Evolutionary conservation across 352 stramenopile species (phyloP), one percentile per base, ranked within the genome.

Genomic region (Phytophthora meadii): DNA sequence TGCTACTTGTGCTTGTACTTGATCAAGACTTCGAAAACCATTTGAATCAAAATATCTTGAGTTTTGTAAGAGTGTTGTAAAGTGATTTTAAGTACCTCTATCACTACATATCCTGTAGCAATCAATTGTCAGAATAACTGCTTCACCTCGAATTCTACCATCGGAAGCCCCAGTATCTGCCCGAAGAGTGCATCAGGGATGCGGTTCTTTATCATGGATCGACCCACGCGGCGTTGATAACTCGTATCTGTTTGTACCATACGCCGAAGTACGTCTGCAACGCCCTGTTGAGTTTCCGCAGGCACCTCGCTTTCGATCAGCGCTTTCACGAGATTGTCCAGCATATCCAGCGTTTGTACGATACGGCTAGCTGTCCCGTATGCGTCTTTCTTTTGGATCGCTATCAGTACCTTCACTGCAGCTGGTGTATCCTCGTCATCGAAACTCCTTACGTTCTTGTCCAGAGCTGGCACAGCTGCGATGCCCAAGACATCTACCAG

Each of bases 401-500:
- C 62, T 17, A 67, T 24, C 22, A 89, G 55, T 14, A 65, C 78
- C 14, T 72, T 66, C 28, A 90, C 52, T 19, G 79, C 81, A 12
- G 69, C 61, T 3, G 81, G 40, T 17, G 66, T 81, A 12, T 85
- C 70, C 41, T 89, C 79, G 34, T 82, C 77, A 36, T 90, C 77
- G 8, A 66, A 60, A 19, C 56, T 64, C 24, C 22, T 65, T 15
- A 90, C 32, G 52, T 63, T 83, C 34, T 70, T 77, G 34, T 81
- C 61, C 19, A 92, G 55, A 24, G 77, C 76, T 5, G 79, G 61
- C 10, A 90, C 74, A 19, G 75, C 68, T 48, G 81, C 80, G 22
- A 70, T 61, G 11, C 81, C 79, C 17, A 92, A 55, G 8, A 89
- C 83, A n/a, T 87, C 68, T 14, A 89, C 66, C 34, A 92, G 32